Conservation (phyloP, 2,329 filamentous ascomycete species). For the Hypomyces perniciosus region DNA sequence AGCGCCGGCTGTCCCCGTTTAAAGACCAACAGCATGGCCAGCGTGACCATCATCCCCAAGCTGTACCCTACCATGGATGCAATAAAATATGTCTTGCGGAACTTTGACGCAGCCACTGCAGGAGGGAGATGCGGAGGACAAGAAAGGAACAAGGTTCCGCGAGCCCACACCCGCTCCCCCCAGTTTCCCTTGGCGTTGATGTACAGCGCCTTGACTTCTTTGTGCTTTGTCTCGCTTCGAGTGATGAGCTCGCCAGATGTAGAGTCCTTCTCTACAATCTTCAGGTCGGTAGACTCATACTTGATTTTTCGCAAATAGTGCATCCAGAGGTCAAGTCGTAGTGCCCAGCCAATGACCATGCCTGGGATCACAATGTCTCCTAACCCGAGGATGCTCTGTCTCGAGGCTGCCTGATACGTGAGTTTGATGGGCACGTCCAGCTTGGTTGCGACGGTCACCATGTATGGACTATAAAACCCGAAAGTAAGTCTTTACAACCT, state of each 20-base stretch:
- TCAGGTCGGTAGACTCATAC: conserved; percentile 31
- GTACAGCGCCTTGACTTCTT: conserved; percentile 47
- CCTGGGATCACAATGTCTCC: conserved; percentile 94
- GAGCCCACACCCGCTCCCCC: conserved; percentile 79
- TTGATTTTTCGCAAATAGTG: conserved; percentile 67
- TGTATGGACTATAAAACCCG: conserved; percentile 54
- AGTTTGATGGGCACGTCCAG: conserved; percentile 93
- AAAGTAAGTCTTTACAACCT: conserved; percentile 16
- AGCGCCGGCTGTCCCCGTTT: conserved; percentile 84
- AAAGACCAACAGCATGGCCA: conserved; percentile 70
- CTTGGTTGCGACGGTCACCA: conserved; percentile 81
- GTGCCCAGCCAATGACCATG: conserved; percentile 78
- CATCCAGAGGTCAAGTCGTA: conserved; percentile 86
- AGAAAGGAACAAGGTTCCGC: conserved; percentile 22
- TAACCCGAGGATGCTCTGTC: conserved; percentile 75
- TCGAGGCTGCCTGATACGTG: conserved; percentile 63
- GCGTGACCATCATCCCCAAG: conserved; percentile 68
- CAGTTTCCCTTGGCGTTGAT: conserved; percentile 63
- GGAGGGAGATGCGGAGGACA: conserved; percentile 21
- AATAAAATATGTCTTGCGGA: conserved; percentile 81
- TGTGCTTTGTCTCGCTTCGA: conserved; percentile 35
- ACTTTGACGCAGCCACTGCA: conserved; percentile 41
- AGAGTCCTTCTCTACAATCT: conserved; percentile 28
- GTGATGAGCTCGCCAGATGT: conserved; percentile 29
- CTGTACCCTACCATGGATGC: conserved; percentile 72